phyloP scores from a whole-genome alignment of 805 yeast genomes.

The Candida chilensis region DNA sequence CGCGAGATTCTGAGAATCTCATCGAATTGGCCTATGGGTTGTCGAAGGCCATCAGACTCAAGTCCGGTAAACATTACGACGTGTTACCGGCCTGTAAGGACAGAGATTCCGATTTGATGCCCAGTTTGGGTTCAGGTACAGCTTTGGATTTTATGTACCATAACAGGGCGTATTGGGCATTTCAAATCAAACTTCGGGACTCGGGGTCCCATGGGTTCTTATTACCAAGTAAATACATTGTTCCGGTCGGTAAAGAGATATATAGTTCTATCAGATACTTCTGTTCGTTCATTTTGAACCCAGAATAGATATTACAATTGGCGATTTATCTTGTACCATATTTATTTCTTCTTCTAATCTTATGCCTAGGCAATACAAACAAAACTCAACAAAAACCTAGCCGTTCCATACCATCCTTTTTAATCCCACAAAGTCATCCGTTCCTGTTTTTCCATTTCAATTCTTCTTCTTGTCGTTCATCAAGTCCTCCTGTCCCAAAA shows the following conservation, averaged over 20 bases:
- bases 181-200: conserved; percentile 74
- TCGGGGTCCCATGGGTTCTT: conserved; percentile 79
- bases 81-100: conserved; percentile 77
- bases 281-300: conserved; percentile 25
- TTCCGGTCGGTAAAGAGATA: conserved; percentile 71
- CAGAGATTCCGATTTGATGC: conserved; percentile 62
- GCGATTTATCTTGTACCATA: no score
- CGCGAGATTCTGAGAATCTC: conserved; percentile 75
- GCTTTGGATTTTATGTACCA: conserved; percentile 81
- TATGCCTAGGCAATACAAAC: no score
- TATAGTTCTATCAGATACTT: conserved; percentile 63
- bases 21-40: conserved; percentile 77
- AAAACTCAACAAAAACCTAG: no score
- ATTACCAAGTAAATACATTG: conserved; percentile 59
- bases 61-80: conserved; percentile 54
- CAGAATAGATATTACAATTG: conserved; percentile 11
- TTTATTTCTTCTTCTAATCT: no score
- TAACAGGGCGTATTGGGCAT: conserved; percentile 75
- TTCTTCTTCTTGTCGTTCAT: no score
- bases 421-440: no score
- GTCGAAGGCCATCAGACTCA: conserved; percentile 59
- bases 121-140: conserved; percentile 73
- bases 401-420: no score
- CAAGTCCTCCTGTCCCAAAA: no score
- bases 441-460: no score